These are phyloP conservation scores for Ascodesmis nigricans DNA, from an alignment of 495 filamentous ascomycete species.

Conservation along the genomic window DNA sequence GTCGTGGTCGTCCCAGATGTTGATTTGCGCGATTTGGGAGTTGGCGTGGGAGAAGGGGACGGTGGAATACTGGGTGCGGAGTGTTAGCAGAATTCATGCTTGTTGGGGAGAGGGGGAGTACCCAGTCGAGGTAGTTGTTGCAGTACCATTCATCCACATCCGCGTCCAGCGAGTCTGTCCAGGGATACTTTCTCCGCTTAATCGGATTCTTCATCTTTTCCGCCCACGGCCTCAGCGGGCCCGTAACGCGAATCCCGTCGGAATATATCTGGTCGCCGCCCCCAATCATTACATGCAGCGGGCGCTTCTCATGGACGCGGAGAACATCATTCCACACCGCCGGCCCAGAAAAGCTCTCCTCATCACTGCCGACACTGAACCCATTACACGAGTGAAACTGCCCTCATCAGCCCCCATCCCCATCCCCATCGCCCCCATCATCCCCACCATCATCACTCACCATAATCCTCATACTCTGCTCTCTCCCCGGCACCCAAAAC, in stretches of 20 bases:
- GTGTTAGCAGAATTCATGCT: neutral
- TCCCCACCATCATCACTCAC: conserved; percentile 5
- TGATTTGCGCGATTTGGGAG: conserved; percentile 71
- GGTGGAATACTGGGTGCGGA: conserved; percentile 37
- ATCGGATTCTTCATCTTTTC: conserved; percentile 58
- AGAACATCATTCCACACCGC: conserved; percentile 82
- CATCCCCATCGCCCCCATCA: neutral
- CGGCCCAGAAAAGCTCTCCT: conserved; percentile 60
- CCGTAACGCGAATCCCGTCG: conserved; percentile 63
- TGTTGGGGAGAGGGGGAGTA: neutral
- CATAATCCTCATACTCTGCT: conserved; percentile 82
- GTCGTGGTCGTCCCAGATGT: conserved; percentile 53
- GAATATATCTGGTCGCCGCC: conserved; percentile 95
- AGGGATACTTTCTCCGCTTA: conserved; percentile 55
- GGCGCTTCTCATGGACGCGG: conserved; percentile 40
- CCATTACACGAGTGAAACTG: conserved; percentile 87
- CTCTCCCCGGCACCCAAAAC: conserved; percentile 55
- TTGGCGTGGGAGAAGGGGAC: conserved; percentile 71
- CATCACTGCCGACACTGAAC: conserved; percentile 80
- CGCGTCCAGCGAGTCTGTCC: conserved; percentile 46
- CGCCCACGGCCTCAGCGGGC: conserved; percentile 62
- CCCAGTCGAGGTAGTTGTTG: conserved; percentile 69
- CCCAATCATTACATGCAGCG: conserved; percentile 90
- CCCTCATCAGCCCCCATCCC: neutral
- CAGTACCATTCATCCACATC: conserved; percentile 80